Evolutionary conservation across 2,329 filamentous ascomycete species (phyloP).

Genomic region (Ophiostoma piceae): DNA sequence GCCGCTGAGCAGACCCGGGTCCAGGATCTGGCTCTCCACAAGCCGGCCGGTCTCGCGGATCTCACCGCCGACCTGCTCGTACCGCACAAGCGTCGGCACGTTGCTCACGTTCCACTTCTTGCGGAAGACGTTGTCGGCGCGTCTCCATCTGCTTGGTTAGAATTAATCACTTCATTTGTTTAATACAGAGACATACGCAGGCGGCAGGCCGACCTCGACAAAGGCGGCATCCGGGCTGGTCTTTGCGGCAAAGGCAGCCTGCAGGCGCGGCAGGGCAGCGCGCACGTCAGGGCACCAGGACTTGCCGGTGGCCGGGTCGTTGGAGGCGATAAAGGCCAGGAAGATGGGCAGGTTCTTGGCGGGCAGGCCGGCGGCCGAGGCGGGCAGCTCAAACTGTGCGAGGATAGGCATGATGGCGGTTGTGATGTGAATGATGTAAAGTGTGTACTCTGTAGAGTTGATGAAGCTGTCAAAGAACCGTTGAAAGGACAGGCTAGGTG

Average conservation of each 20-base stretch:
- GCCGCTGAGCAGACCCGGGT: background rate
- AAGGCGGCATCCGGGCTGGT: background rate
- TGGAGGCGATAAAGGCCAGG: conserved; percentile 5
- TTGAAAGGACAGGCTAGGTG: background rate
- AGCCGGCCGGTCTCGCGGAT: conserved; percentile 7
- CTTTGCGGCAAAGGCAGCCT: conserved; percentile 8
- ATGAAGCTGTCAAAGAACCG: background rate
- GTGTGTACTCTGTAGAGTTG: background rate
- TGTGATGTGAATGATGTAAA: background rate
- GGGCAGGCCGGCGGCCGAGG: conserved; percentile 9
- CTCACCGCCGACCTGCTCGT: background rate
- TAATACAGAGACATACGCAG: background rate
- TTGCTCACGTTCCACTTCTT: conserved; percentile 10
- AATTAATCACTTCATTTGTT: background rate
- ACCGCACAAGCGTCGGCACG: conserved; percentile 3
- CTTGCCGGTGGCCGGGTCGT: conserved; percentile 14
- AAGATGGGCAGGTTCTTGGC: background rate
- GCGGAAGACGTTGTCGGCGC: background rate
- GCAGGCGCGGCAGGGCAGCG: background rate
- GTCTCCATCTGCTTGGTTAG: background rate
- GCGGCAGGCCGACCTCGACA: background rate
- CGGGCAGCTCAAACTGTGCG: conserved; percentile 7
- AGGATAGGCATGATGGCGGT: background rate
- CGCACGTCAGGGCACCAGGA: conserved; percentile 7
- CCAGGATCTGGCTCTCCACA: background rate